Conservation (phyloP, 2,329 filamentous ascomycete species). For the Colletotrichum siamense region DNA sequence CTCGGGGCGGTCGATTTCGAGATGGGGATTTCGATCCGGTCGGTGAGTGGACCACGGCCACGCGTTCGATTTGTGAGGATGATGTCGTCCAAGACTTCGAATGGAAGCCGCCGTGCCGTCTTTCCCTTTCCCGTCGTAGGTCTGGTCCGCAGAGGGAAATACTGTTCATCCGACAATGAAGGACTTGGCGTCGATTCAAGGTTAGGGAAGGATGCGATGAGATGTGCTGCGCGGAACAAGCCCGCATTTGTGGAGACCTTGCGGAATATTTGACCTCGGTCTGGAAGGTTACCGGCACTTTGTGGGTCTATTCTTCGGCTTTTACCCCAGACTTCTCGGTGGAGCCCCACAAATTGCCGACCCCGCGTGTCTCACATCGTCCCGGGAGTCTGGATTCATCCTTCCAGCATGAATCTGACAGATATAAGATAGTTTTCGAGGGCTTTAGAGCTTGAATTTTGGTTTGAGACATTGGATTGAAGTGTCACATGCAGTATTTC, state of each 20-base stretch:
- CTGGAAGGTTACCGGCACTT: neutral
- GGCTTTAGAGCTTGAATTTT: too few relatives aligned
- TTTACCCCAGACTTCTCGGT: neutral
- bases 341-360: neutral
- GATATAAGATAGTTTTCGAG: neutral
- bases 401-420: neutral
- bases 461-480: neutral
- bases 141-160: neutral
- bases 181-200: neutral
- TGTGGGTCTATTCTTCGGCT: neutral
- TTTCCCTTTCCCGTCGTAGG: neutral
- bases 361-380: neutral
- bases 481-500: neutral
- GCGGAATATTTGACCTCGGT: neutral
- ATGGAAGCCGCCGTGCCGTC: neutral
- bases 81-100: slow-evolving; percentile 7
- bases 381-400: neutral
- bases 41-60: neutral
- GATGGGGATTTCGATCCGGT: neutral
- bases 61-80: neutral
- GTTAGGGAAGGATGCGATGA: neutral
- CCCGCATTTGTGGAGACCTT: neutral
- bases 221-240: neutral
- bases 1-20: neutral
- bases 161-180: neutral